Evolutionary conservation across 176 grass and related monocot genomes (phyloP), one percentile per base, ranked within the genome.

Genomic region (Tillandsia fasciculata): DNA sequence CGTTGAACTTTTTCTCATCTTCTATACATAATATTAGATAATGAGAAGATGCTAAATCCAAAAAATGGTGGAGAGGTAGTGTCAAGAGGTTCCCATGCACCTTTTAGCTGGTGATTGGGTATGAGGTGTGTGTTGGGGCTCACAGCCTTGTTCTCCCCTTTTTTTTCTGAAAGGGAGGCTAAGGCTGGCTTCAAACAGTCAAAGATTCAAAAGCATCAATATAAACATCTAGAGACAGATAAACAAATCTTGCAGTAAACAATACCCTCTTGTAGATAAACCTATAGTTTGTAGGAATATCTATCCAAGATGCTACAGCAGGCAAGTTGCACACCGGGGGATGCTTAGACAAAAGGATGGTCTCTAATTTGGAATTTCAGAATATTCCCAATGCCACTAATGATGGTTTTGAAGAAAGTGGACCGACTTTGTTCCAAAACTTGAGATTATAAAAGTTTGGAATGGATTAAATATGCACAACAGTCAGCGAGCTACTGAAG

Each of bases 391-490:
- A 67, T 17, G 65, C 65, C 65, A 67, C 65, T 67, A 67, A 67
- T 67, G 65, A 49, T 67, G 65, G 65, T n/a, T 42, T 42, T 67
- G 26, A 67, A 67, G 15, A 67, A 67, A 67, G 33, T 48, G 29
- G 65, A 67, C 9, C 9, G 48, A 8, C 65, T 67, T 67, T 67
- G 65, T 47, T 47, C 14, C 48, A 15, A 67, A 67, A 13, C 48
- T 48, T 67, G 15, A 47, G 26, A 47, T 49, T 67, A 47, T 5
- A 33, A 67, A 67, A 47, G 48, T 67, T 49, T 67, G 48, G 65
- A 15, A n/a, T 48, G 28, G 13, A 66, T 26, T 15, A 15, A 15
- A 59, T 18, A 59, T 9, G 20, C 54, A 22, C 14, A 59, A 17
- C 20, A 8, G 54, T 59, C 14, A 22, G 54, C 7, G 22, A 59